Evolutionary conservation across 768 basidiomycete genomes (phyloP).

Genomic region (Lactifluus volemus): DNA sequence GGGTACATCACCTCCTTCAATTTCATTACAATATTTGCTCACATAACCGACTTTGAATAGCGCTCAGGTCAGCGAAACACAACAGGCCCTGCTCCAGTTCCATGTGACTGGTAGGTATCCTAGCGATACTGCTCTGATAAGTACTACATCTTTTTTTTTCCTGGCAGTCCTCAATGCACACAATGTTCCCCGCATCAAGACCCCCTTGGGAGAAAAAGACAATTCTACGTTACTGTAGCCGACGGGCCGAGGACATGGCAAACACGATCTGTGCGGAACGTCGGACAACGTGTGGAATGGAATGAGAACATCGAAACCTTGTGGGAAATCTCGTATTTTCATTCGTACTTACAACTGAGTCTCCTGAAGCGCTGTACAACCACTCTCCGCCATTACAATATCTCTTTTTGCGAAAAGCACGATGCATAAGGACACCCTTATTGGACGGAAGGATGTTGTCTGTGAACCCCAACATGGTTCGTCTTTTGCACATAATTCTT

Average conservation of each 20-base stretch:
- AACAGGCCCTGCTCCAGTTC: no score
- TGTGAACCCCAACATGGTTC: no score
- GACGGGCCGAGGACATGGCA: not conserved
- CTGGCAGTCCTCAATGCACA: not conserved
- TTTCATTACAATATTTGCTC: no score
- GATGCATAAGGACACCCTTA: no score
- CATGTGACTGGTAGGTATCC: no score
- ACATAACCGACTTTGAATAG: no score
- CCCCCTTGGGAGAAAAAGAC: not conserved
- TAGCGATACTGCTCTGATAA: no score
- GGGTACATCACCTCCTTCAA: no score
- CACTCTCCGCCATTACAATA: not conserved
- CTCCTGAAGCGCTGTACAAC: not conserved
- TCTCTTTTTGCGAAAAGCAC: not conserved
- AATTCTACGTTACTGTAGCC: not conserved
- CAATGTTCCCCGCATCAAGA: not conserved
- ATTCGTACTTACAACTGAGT: not conserved
- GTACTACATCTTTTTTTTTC: not conserved
- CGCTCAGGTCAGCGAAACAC: no score
- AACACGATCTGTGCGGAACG: not conserved
- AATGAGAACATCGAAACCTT: not conserved
- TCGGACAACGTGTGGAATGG: not conserved
- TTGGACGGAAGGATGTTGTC: not conserved
- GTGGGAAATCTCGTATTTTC: not conserved
- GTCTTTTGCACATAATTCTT: no score